A percentile compares a stretch with the other conserved stretches of the same genome.
phyloP scores from a whole-genome alignment of 768 basidiomycete species.

The Leucocoprinus birnbaumii region DNA sequence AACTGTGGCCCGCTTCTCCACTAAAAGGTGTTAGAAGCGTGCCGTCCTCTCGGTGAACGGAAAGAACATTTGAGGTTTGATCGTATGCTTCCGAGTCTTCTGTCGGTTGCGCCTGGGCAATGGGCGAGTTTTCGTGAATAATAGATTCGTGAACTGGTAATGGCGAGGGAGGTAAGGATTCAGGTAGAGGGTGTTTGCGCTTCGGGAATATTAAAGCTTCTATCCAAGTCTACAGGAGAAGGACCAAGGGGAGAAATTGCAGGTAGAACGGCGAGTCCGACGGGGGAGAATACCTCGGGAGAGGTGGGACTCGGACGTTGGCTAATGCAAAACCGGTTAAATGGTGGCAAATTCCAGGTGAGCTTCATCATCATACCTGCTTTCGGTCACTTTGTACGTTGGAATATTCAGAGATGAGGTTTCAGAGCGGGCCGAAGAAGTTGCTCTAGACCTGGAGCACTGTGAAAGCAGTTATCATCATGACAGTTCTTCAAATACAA shows the following conservation, averaged over 20 bases:
- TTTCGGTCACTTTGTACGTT: conserved; percentile 20
- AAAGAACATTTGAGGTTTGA: background rate
- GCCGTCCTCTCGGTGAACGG: background rate
- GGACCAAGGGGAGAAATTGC: conserved; percentile 29
- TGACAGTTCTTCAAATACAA: background rate
- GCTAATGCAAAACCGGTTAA: conserved; percentile 10
- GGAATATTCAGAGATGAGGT: conserved; percentile 12
- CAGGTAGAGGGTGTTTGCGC: conserved; percentile 27
- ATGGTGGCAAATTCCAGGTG: background rate
- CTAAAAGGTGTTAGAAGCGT: background rate
- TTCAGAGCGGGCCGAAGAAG: conserved; percentile 1
- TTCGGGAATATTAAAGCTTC: conserved; percentile 25
- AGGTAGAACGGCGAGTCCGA: conserved; percentile 31
- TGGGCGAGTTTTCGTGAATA: background rate
- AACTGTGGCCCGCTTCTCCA: conserved; percentile 2
- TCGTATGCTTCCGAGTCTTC: background rate
- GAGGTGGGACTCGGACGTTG: conserved; percentile 22
- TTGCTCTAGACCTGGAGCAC: conserved; percentile 6
- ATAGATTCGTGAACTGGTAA: background rate
- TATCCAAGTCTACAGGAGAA: conserved; percentile 27
- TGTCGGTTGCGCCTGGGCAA: background rate
- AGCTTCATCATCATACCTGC: conserved; percentile 17
- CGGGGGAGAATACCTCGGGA: conserved; percentile 31
- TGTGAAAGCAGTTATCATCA: background rate
- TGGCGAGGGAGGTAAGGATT: conserved; percentile 19